Base-by-base conservation (phyloP, 2,329 filamentous ascomycete species). In the Verticillium klebahnii region DNA sequence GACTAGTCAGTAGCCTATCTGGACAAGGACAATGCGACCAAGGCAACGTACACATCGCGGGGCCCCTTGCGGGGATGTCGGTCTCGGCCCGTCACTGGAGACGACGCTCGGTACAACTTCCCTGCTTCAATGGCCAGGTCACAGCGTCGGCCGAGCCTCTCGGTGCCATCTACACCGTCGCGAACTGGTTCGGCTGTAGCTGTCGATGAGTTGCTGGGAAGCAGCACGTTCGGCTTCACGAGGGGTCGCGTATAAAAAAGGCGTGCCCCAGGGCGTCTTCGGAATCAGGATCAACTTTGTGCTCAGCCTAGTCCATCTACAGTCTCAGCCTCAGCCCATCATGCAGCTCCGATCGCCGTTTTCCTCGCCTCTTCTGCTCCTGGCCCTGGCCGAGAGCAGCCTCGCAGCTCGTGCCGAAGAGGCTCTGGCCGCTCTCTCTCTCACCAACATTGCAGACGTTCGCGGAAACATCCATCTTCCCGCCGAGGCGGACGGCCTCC, bases 381-480 rank as follows among this genome's bases (percentile, higher is more conserved):
- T 59, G 40, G 64, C 56, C 54, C 36, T 56, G 62, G 31, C 39
- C 40, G 36, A 60, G 34, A 58, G 34, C 32, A 29, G 31, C 40
- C 31, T 59, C 40, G 19, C 62, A 2, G 50, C 39, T 12, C 29
- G 19, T 17, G 57, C 63, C 34, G 61, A 64, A 23, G 62, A 65
- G 25, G 66, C 66, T 11, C 69, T 70, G n/a, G 59, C 63, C 17
- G 63, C 61, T 23, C 61, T 76, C 8, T 57, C 65, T 1, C 62
- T 77, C 1, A 68, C 66, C 45, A 77, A 78, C 62, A 63, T 77
- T 23, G 68, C 72, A 8, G 71, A 77, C 57, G 70, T 79, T 56
- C 70, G 74, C 19, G 74, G 76, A 29, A 77, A 79, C 61, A 63
- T 79, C 23, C 63, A 71, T 45, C 68, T 79, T 5, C 76, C 77